Evolutionary conservation across 768 basidiomycete genomes (phyloP), one percentile per base, ranked within the genome.

Genomic region (Amanita fuliginea): DNA sequence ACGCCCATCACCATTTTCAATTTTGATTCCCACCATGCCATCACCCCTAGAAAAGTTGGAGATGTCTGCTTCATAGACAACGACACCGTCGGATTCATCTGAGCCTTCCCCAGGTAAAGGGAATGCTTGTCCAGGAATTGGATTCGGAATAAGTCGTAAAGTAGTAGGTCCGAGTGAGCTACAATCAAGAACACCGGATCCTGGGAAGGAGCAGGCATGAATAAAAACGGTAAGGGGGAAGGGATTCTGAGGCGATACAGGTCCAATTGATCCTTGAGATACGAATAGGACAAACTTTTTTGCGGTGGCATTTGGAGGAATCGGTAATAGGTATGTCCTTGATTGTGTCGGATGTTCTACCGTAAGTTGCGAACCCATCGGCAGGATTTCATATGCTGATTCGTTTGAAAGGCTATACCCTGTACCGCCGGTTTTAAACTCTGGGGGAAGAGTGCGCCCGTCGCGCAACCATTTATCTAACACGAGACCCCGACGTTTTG

Each of bases 1-100:
- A 28, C 63, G 64, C 5, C 72, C 75, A 46, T 76, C 72, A 7
- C 68, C 73, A 44, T 67, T 62, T 10, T 78, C 71, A 19, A 83
- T 57, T 22, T 59, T 64, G 35, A 89, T 66, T 1, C 73, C 83
- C 4, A 89, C 60, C 72, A 74, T 78, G 4, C 33, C 37, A 28
- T 34, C 55, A 43, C 53, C 53, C 24, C 49, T 53, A 16, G 33
- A 10, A 30, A 51, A 28, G 19, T 51, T 34, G 14, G 53, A 48
- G 36, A 82, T 37, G 35, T 70, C 63, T 8, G 72, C 74, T 57
- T 83, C 80, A 56, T 76, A 86, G 21, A 81, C 64, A 3, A 81
- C 81, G 1, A 83, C 67, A 0, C 84, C 86, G 50, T 87, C 86
- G 7, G 81, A 83, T 60, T 90, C 85, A 46, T 86, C 83, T 0